These are phyloP conservation scores for Tagetes patula DNA, from an alignment of 129 eudicot species.

Conservation along the genomic window DNA sequence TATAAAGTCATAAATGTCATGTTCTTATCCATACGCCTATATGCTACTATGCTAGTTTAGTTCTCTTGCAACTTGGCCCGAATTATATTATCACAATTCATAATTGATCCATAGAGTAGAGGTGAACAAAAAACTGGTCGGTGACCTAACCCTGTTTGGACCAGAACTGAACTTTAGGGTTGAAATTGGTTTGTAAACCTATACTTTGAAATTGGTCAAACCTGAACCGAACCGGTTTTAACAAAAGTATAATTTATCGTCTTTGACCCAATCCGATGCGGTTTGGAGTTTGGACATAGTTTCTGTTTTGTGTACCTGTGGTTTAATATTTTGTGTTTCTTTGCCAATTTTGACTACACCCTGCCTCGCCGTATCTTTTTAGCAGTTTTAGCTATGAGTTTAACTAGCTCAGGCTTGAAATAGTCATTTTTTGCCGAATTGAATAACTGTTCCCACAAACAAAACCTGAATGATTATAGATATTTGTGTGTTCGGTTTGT, in stretches of 20 bases:
- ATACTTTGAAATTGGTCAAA: too few species aligned
- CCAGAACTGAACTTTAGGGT: too few species aligned
- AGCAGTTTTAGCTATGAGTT: neutral
- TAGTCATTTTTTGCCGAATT: too few species aligned
- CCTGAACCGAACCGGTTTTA: too few species aligned
- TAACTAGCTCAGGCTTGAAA: neutral
- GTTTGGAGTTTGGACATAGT: too few species aligned
- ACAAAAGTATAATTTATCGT: too few species aligned
- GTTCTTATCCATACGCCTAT: conserved; percentile 11
- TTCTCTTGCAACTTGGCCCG: neutral
- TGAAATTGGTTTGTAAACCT: too few species aligned
- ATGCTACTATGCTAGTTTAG: too few species aligned
- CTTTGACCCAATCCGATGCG: too few species aligned
- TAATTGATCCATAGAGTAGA: neutral
- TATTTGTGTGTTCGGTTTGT: neutral
- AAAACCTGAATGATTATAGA: neutral
- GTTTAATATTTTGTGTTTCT: neutral
- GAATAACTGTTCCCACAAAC: too few species aligned
- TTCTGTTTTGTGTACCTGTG: too few species aligned
- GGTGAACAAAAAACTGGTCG: neutral
- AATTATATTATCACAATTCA: neutral
- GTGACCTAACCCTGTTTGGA: too few species aligned
- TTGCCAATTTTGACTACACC: neutral
- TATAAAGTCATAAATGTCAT: conserved; percentile 20
- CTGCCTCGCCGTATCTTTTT: neutral